Evolutionary conservation across 176 grass and related monocot species (phyloP), one percentile per base, ranked within the genome.

Genomic region (Rhynchospora pubera): DNA sequence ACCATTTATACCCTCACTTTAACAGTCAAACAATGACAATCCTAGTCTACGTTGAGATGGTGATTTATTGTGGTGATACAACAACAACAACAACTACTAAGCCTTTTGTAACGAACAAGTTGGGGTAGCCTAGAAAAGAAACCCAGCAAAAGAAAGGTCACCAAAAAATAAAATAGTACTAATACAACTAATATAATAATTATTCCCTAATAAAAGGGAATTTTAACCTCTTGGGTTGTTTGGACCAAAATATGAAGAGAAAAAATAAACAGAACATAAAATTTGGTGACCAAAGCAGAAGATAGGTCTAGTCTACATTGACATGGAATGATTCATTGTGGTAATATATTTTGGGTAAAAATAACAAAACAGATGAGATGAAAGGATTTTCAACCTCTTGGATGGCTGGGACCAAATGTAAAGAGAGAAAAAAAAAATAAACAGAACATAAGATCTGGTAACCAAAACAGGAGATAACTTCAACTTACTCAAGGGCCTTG

Each of bases 401-500:
- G 63, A 7, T 19, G 9, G 66, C 46, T 46, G 16, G 9, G 16
- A 45, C 66, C 32, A n/a, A 70, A 39, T 7, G 18, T 51, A 5
- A 10, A 10, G 48, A 51, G 48, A 51, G 9, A 0, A 10, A 51
- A 0, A 10, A 51, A 51, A 51, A 0, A 11, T 28, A 28, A 28
- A 69, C 15, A 24, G 16, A 21, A 61, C 7, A 22, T 61, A 61
- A 1, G 16, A 58, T 8, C 23, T 10, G 7, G 23, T 28, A 11
- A 76, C 2, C 12, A 26, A 76, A 75, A 76, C 12, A 75, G 21
- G 47, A 75, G 47, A 76, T 12, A 13, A 34, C 28, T 70, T 39
- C 18, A 55, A 51, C 91, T 88, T 99, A 99, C 97, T 93, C 89
- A 63, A 99, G 91, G 59, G 91, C 97, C 83, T 93, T 99, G 6